Evolutionary conservation across 768 basidiomycete species (phyloP), one percentile per base, ranked within the genome.

Genomic region (Russula virescens): DNA sequence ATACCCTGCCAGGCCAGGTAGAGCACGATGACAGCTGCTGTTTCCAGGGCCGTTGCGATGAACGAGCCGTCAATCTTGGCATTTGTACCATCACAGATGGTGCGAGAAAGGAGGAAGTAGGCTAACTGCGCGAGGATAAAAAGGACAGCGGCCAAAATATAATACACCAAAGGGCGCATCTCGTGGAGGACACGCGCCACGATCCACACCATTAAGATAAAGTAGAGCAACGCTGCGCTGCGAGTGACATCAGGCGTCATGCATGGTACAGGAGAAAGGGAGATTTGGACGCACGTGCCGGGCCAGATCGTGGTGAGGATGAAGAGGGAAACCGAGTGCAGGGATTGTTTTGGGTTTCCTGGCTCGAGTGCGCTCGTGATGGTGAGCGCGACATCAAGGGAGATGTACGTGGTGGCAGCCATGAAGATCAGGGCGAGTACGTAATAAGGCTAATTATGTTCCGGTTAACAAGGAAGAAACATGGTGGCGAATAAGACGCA

Each of bases 1-100:
- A 94, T 91, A 71, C 86, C 86, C 73, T 79, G 79, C 94, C 94
- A 96, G n/a, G 83, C 92, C 18, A 86, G 71, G 72, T 83, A 94
- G 21, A 96, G 65, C 4, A 83, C 75, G 13, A 77, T 81, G 1
- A 96, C 83, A 0, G 88, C 75, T 0, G 81, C 85, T 0, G 91
- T 91, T 71, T 96, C 91, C 50, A 96, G 77, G 5, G 94, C 56
- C 0, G 95, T 95, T 1, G 91, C 88, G 26, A 97, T 72, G 72
- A 97, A 96, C 3, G 88, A 85, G 5, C 91, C 91, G 74, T 98
- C 96, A 21, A 97, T 76, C 72, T 85, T 89, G 34, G 74, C 72
- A 60, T 81, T 77, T 19, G 91, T 79, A 25, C 82, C 84, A 26
- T 75, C 74, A 72, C 95, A 97, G 60, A 97, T 83, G 19, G 88